Base-by-base conservation (phyloP, 2,329 filamentous ascomycete genomes). In the Colletotrichum lupini region DNA sequence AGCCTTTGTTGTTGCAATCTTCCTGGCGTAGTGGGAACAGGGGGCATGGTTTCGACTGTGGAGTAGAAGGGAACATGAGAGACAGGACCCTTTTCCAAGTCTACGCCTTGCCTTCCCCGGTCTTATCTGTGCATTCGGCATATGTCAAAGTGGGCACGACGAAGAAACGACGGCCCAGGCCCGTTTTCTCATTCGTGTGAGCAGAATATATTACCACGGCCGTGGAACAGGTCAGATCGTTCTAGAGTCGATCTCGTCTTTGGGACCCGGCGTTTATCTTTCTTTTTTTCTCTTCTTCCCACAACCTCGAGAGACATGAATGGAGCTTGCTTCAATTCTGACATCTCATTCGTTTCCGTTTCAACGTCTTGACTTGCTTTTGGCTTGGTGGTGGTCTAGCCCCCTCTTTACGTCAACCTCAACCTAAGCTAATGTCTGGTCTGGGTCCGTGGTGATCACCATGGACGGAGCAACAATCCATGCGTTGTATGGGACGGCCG, bases 391-490 rank as follows among this genome's bases (percentile, higher is more conserved):
- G 42, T 19, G 35, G 28, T n/a, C 59, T 11, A 19, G 12, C 11
- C n/a, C 14, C n/a, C 8, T 49, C 9, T 49, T 9, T 9, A 14
- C 42, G 8, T 63, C 28, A 24, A 32, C 24, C 32, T 52, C 35
- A 42, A 19, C 11, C 24, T 4, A n/a, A 56, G 22, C 24, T 22
- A 49, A 69, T 61, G 56, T 49, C 52, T 56, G 58, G 60, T 28
- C 26, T 35, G 5, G 14, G 12, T 32, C 12, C 60, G 26, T 65
- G 37, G 32, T 61, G 12, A 12, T 49, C 16, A 37, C 70, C 60
- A 73, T 73, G 70, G 70, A 73, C n/a, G 70, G 70, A 37, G 46
- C 12, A 8, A 65, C 60, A 4, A 65, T 73, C 4, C 19, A 65
- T 5, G 49, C 12, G 16, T 26, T 67, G 37, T 63, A 72, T 11